Evolutionary conservation across 495 filamentous ascomycete genomes (phyloP), one percentile per base, ranked within the genome.

Genomic region (Xylaria castorea): DNA sequence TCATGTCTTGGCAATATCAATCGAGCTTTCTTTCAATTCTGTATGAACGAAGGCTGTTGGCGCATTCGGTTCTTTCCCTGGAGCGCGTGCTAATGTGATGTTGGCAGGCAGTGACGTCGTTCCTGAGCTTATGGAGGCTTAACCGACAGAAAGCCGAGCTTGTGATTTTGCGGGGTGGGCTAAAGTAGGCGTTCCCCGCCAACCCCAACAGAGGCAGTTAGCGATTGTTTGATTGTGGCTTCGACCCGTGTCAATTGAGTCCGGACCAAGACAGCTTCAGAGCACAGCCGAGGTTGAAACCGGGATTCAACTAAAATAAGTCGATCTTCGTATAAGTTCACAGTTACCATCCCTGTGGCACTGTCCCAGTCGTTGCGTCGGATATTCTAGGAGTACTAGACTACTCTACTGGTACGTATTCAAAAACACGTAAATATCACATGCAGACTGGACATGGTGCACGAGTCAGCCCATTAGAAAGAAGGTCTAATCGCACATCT

Each of bases 101-200:
- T n/a, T 32, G 11, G 38, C 8, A 40, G 34, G 30, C 57, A 51
- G 76, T 79, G 77, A 79, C 78, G 76, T 79, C 72, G 76, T 67
- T 71, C 25, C 22, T n/a, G 53, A 64, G n/a, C n/a, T n/a, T n/a
- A n/a, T n/a, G n/a, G n/a, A n/a, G 30, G 63, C 64, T 76, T 78
- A 77, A 75, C 84, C 84, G 85, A 85, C 77, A 74, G 76, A 74
- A 75, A 81, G 82, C 82, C 83, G 83, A 85, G 84, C 84, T 85
- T 86, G 85, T 87, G 85, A 87, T 82, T 81, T 82, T 85, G 84
- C 83, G 85, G 85, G 85, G 85, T 74, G 74, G 60, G 42, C 38
- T 75, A 61, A 68, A 34, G 30, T 42, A 16, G 14, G 32, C 9
- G 32, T 11, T 38, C 58, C 58, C 58, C 58, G 58, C 58, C 58